phyloP scores from a whole-genome alignment of 495 filamentous ascomycete genomes.

The Aspergillus bertholletiae region DNA sequence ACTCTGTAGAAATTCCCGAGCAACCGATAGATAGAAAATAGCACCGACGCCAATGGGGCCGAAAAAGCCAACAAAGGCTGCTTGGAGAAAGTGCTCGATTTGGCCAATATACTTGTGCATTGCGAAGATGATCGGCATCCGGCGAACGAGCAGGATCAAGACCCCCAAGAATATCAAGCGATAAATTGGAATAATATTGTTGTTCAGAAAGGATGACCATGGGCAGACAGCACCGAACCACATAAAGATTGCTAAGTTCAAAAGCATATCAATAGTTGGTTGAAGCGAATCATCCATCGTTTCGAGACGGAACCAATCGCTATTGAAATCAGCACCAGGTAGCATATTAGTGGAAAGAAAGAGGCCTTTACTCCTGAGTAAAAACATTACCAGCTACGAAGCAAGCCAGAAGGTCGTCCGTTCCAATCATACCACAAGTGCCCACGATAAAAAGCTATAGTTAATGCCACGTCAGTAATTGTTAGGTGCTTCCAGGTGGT shows the following conservation, averaged over 20 bases:
- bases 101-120: conserved; percentile 76
- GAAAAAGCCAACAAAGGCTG: conserved; percentile 86
- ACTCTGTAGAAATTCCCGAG: conserved; percentile 57
- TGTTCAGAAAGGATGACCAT: conserved; percentile 67
- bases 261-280: conserved; percentile 84
- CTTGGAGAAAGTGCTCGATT: conserved; percentile 69
- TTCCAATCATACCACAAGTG: conserved; percentile 85
- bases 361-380: conserved; percentile 64
- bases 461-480: conserved; percentile 12
- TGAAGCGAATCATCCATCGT: conserved; percentile 87
- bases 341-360: no score
- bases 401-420: conserved; percentile 87
- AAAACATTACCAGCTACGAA: conserved; percentile 93
- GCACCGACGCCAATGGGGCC: conserved; percentile 93
- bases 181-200: conserved; percentile 69
- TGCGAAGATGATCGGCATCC: conserved; percentile 71
- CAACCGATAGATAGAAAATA: conserved; percentile 84
- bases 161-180: conserved; percentile 75
- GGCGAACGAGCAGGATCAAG: conserved; percentile 74
- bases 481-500: conserved; percentile 7
- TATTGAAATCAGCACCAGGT: conserved; percentile 16
- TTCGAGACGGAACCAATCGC: conserved; percentile 88
- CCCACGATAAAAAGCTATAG: conserved; percentile 71
- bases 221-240: conserved; percentile 91
- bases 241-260: conserved; percentile 83